phyloP scores from a whole-genome alignment of 2,329 filamentous ascomycete genomes.

The Diplodia scrobiculata region DNA sequence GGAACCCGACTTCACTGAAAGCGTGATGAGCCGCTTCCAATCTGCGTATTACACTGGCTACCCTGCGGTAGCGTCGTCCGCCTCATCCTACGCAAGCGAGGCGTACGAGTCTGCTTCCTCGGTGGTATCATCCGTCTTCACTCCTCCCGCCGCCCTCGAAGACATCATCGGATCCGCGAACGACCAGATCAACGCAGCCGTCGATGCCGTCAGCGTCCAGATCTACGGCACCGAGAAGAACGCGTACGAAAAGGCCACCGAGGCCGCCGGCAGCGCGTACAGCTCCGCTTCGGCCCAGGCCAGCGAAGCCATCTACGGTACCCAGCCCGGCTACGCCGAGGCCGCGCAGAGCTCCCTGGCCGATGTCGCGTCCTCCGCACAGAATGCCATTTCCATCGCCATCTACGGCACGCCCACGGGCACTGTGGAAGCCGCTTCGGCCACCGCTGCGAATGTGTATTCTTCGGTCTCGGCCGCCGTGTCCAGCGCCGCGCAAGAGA shows the following conservation, averaged over 20 bases:
- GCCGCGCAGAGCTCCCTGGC: constrained; percentile 57
- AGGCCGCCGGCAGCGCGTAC: constrained; percentile 57
- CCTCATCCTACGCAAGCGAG: constrained; percentile 57
- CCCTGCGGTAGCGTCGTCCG: constrained; percentile 58
- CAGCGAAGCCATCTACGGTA: constrained; percentile 60
- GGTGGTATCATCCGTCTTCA: constrained; percentile 55
- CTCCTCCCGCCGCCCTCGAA: constrained; percentile 61
- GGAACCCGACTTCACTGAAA: constrained; percentile 80
- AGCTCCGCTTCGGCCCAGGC: constrained; percentile 53
- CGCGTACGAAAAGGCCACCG: constrained; percentile 56
- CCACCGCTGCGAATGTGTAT: constrained; percentile 49
- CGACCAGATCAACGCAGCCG: constrained; percentile 60
- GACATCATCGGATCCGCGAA: constrained; percentile 60
- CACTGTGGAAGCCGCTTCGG: constrained; percentile 49
- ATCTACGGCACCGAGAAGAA: constrained; percentile 61
- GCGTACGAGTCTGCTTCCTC: constrained; percentile 52
- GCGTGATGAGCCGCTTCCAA: constrained; percentile 70
- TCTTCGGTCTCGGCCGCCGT: constrained; percentile 45
- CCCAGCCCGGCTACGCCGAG: constrained; percentile 55
- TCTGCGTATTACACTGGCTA: constrained; percentile 71
- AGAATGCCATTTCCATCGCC: constrained; percentile 58
- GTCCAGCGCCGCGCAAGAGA: constrained; percentile 50
- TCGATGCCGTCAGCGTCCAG: constrained; percentile 60
- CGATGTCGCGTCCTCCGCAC: constrained; percentile 58
- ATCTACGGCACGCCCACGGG: constrained; percentile 58